These are phyloP conservation scores for Myrica gale DNA, from an alignment of 306 rosid species.

Conservation along the genomic window DNA sequence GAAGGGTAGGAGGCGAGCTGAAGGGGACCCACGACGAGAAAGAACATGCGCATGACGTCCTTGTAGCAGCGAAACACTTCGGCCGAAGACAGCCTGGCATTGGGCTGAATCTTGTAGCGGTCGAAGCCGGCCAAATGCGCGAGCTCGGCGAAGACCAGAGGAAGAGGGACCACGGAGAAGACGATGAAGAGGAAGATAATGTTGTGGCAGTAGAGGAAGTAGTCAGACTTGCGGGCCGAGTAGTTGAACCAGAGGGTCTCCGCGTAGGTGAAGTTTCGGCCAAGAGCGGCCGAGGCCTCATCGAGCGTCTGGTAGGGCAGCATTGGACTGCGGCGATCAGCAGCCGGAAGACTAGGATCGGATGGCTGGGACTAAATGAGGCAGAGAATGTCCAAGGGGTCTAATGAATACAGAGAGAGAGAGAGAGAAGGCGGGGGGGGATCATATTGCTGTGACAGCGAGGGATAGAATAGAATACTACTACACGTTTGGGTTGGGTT, in stretches of 20 bases:
- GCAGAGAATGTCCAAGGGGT: background rate
- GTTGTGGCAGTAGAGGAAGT: constrained; percentile 75
- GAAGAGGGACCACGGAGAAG: constrained; percentile 69
- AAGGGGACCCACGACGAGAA: constrained; percentile 66
- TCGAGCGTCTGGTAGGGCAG: constrained; percentile 53
- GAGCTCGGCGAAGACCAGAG: constrained; percentile 49
- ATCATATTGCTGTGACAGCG: too few species aligned
- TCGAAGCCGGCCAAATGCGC: constrained; percentile 44
- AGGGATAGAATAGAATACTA: too few species aligned
- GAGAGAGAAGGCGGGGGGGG: background rate
- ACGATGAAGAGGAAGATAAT: constrained; percentile 57
- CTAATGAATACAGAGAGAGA: background rate
- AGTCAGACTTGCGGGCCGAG: constrained; percentile 66
- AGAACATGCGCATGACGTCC: constrained; percentile 69
- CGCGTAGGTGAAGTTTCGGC: constrained; percentile 55
- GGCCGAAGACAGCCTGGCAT: constrained; percentile 42
- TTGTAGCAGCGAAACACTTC: constrained; percentile 63
- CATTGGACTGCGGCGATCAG: constrained; percentile 33
- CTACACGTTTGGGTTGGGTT: too few species aligned
- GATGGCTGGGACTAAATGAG: background rate
- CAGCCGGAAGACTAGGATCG: background rate
- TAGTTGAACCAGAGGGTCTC: constrained; percentile 82
- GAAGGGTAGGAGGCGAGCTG: constrained; percentile 77
- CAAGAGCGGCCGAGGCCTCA: constrained; percentile 56
- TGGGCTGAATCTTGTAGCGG: constrained; percentile 69